Evolutionary conservation across 1,284 basidiomycete genomes (phyloP).

Genomic region (Trichosporon asahii): DNA sequence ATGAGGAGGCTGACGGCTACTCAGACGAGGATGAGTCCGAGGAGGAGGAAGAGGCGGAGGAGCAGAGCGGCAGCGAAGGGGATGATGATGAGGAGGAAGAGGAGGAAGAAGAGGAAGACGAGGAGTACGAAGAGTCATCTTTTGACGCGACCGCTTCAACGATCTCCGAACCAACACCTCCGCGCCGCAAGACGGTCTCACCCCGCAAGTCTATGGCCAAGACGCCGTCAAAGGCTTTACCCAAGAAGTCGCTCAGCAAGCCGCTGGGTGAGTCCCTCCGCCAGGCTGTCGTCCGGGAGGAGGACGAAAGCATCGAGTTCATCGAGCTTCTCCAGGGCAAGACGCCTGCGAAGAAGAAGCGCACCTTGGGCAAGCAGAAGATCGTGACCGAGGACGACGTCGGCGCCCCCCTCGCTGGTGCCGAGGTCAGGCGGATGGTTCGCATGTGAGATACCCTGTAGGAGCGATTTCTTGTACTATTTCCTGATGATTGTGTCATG

Average conservation of each 20-base stretch:
- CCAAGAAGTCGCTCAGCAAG: conserved; percentile 7
- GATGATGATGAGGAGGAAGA: conserved; percentile 29
- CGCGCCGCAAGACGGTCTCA: conserved; percentile 25
- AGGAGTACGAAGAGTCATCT: conserved; percentile 38
- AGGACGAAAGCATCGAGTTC: conserved; percentile 29
- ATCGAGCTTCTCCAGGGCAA: conserved; percentile 9
- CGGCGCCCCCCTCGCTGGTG: conserved; percentile 23
- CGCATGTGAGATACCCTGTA: conserved; percentile 15
- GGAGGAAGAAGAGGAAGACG: conserved; percentile 42
- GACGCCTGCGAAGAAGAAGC: conserved; percentile 45
- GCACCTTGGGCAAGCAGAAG: conserved; percentile 53
- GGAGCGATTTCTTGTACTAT: conserved; percentile 3
- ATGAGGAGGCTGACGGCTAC: conserved; percentile 27
- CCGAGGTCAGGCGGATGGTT: conserved; percentile 44
- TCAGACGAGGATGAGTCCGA: conserved; percentile 26
- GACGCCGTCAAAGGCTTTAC: conserved; percentile 5
- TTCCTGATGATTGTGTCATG: background rate
- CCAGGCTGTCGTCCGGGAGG: conserved; percentile 27
- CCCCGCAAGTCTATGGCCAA: conserved; percentile 12
- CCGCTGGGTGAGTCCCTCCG: conserved; percentile 33
- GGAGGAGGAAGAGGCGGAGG: conserved; percentile 26
- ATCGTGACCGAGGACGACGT: conserved; percentile 56
- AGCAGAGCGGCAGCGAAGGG: conserved; percentile 24
- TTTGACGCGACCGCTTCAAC: conserved; percentile 24
- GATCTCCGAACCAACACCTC: conserved; percentile 28